These are phyloP conservation scores for Phytophthora macrochlamydospora DNA, from an alignment of 352 stramenopile species.

Conservation along the genomic window DNA sequence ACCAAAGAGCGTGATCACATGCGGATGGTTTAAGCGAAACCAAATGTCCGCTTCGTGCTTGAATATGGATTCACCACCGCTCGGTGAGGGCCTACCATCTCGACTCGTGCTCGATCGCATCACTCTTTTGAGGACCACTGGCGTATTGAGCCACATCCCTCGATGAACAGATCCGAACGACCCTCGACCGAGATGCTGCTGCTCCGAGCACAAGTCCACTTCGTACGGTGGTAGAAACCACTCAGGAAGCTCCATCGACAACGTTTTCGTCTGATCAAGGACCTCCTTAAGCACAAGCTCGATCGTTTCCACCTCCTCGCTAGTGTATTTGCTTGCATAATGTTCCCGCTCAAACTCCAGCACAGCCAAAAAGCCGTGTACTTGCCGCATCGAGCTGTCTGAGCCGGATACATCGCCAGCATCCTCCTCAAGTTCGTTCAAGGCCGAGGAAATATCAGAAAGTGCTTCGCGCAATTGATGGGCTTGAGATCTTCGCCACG, in stretches of 20 bases:
- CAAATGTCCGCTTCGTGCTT: background rate
- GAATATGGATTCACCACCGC: constrained; percentile 6
- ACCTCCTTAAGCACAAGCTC: background rate
- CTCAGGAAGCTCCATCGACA: constrained; percentile 5
- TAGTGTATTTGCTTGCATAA: constrained; percentile 9
- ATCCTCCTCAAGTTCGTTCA: constrained; percentile 10
- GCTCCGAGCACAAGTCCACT: constrained; percentile 11
- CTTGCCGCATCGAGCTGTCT: constrained; percentile 9
- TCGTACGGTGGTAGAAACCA: constrained; percentile 36
- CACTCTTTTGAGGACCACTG: constrained; percentile 30
- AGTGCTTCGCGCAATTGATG: constrained; percentile 5
- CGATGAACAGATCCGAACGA: constrained; percentile 25
- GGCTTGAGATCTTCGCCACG: background rate
- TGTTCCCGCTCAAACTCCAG: constrained; percentile 15
- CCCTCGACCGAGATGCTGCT: constrained; percentile 11
- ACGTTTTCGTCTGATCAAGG: background rate
- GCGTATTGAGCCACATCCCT: constrained; percentile 13
- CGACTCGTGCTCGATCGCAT: background rate
- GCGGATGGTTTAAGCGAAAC: background rate
- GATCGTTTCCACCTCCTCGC: constrained; percentile 9
- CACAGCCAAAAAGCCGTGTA: constrained; percentile 7
- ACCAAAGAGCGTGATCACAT: background rate
- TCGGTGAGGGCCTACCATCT: constrained; percentile 3
- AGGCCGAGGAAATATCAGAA: background rate
- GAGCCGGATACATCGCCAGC: constrained; percentile 3